These are phyloP conservation scores for Fomitopsis serialis DNA, from an alignment of 768 basidiomycete species.

Conservation along the genomic window DNA sequence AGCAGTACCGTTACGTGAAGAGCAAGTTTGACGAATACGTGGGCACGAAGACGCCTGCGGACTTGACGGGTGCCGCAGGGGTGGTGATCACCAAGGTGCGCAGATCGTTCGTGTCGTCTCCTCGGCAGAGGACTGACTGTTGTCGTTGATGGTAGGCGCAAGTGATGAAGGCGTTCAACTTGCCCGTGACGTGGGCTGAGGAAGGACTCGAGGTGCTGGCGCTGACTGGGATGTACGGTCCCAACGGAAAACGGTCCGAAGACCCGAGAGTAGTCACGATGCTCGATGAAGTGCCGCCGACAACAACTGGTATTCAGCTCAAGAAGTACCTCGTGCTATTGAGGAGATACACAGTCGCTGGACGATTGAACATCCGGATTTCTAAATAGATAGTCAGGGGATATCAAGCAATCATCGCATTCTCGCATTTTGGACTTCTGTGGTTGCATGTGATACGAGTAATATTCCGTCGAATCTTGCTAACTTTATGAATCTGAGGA, in stretches of 20 bases:
- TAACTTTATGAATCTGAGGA: too few relatives aligned
- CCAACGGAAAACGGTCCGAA: slow-evolving; percentile 41
- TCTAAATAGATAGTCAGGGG: neutral
- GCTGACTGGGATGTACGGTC: slow-evolving; percentile 54
- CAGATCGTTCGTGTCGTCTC: neutral
- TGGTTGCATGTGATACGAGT: too few relatives aligned
- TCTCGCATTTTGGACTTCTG: too few relatives aligned
- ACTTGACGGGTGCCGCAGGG: slow-evolving; percentile 29
- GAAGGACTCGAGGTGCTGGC: slow-evolving; percentile 45
- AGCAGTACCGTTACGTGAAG: slow-evolving; percentile 50
- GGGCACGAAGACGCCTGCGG: slow-evolving; percentile 38
- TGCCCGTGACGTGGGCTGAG: slow-evolving; percentile 38
- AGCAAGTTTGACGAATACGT: slow-evolving; percentile 41
- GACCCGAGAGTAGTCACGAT: slow-evolving; percentile 46
- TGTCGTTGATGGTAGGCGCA: slow-evolving; percentile 35
- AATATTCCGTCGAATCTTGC: too few relatives aligned
- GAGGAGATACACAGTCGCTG: slow-evolving; percentile 42
- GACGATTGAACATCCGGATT: slow-evolving; percentile 28
- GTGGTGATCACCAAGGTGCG: slow-evolving; percentile 43
- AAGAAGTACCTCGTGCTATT: slow-evolving; percentile 46
- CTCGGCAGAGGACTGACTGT: slow-evolving; percentile 1
- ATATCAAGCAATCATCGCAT: too few relatives aligned
- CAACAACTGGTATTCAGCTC: slow-evolving; percentile 40
- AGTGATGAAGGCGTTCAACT: slow-evolving; percentile 44
- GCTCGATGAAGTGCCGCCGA: slow-evolving; percentile 39